Base-by-base conservation (phyloP, 192 early-diverging fungal species). In the Coemansia sp. region DNA sequence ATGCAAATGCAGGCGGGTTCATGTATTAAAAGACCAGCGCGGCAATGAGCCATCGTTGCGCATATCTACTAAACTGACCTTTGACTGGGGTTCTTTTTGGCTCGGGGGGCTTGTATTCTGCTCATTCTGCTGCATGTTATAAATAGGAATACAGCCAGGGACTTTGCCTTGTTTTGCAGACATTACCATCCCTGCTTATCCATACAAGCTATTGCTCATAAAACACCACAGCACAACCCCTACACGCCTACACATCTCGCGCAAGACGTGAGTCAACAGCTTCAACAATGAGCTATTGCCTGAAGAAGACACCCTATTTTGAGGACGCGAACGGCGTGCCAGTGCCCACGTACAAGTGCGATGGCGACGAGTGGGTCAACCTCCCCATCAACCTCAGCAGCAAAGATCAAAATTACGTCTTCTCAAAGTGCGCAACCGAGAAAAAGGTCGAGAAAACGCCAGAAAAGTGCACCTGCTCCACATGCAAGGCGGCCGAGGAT, bases 321-420 rank as follows among this genome's bases (percentile, higher is more conserved):
- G 64, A 67, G 31, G 65, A 65, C 57, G 70, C 62, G 22, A 44
- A 61, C 7, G 71, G 68, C 57, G 49, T 79, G 58, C 76, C 76
- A 0, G 71, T 79, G 38, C 71, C 71, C 28, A 79, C 76, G 14
- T 79, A 79, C 68, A 70, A 49, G 7, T 79, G 76, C 65, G 76
- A 79, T 54, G 76, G 70, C 21, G 76, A 69, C 54, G 76, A 79
- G 56, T 79, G 76, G 76, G 67, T 72, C 60, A 74, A 74, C 24
- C 76, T 79, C 26, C 76, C 76, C 12, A 79, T 79, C 68, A 79
- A 79, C 38, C 68, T 79, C 23, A 67, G 67, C 49, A 69, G 70
- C 63, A 74, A 73, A 58, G 71, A 79, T n/a, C 76, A 79, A 58
- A 71, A 67, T 3, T 79, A 66, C 30, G 65, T 79, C 31, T 73